Base-by-base conservation (phyloP, 345 rosid genomes). In the Salix caprea region DNA sequence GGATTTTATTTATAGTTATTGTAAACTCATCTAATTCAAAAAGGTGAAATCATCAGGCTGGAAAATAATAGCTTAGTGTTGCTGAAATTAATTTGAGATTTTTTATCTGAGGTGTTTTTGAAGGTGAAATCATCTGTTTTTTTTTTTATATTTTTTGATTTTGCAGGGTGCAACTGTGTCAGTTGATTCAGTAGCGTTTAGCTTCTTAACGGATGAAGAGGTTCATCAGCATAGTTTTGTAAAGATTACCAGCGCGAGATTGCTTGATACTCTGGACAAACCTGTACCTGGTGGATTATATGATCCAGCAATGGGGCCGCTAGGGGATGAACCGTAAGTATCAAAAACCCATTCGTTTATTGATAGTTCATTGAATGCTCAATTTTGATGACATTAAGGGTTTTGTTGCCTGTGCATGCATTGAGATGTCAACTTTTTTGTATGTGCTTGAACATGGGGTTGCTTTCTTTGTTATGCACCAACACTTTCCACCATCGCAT, bases 241-340 rank as follows among this genome's bases (percentile, higher is more conserved):
- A 11, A 84, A 83, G 84, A 77, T 89, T 60, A 86, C 88, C 10
- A 86, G 65, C 42, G 80, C 89, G 0, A 24, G 77, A 8, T 79
- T 89, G 76, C 84, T 86, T 65, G 89, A 87, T 71, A 61, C 60
- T 65, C 70, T 86, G 70, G 88, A 66, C 7, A 75, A 72, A 69
- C 94, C 92, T 65, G 71, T 80, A 3, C 80, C 88, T 74, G 87
- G 88, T 39, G 94, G 94, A 48, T 86, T 90, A 40, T 89, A 89
- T 75, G 94, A 90, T 75, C 91, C 87, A 34, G 8, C 74, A 0
- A 23, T 87, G 48, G 94, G 94, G 15, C 90, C 90, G 21, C 69
- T 84, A 18, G 82, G 77, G 68, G 90, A 87, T 7, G 50, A 68
- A 24, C 23, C 30, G 50, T 40, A 40, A 4, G 26, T n/a, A 0